Conservation (phyloP, 2,329 filamentous ascomycete species). For the Penicillium oxalicum region DNA sequence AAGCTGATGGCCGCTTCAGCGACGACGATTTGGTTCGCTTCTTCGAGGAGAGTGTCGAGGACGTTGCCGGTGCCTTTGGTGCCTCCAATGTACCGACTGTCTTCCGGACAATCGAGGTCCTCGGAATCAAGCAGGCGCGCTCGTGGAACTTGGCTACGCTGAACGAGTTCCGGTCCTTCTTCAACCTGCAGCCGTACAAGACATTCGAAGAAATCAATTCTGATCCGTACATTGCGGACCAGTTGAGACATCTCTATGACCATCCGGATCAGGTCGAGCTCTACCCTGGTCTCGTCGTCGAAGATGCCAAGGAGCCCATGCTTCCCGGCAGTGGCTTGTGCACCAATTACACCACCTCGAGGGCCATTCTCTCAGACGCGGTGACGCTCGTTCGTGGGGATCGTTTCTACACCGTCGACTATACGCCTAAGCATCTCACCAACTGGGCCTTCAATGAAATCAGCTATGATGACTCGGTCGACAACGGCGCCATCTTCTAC, state of each 20-base stretch:
- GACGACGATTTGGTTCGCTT: constrained; percentile 54
- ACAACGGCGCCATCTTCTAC: constrained; percentile 48
- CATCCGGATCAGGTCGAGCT: constrained; percentile 51
- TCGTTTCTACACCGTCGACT: constrained; percentile 44
- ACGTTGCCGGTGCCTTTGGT: constrained; percentile 56
- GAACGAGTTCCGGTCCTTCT: constrained; percentile 52
- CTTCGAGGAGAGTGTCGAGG: constrained; percentile 55
- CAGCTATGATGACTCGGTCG: constrained; percentile 39
- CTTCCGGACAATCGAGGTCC: constrained; percentile 56
- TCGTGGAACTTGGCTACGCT: constrained; percentile 57
- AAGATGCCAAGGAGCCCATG: constrained; percentile 51
- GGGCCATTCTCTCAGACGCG: constrained; percentile 43
- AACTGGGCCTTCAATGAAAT: constrained; percentile 44
- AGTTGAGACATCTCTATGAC: constrained; percentile 45
- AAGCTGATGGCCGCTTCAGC: constrained; percentile 48
- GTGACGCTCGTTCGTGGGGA: constrained; percentile 44
- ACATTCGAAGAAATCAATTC: constrained; percentile 50
- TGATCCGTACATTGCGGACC: constrained; percentile 43
- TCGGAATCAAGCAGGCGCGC: constrained; percentile 57
- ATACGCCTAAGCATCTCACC: constrained; percentile 40
- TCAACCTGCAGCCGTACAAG: constrained; percentile 46
- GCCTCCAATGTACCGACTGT: constrained; percentile 54
- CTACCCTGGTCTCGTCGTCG: constrained; percentile 53
- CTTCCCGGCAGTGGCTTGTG: constrained; percentile 45
- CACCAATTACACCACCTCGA: constrained; percentile 42